phyloP scores from a whole-genome alignment of 202 grass and related monocot species.

The Cymbopogon flexuosus region DNA sequence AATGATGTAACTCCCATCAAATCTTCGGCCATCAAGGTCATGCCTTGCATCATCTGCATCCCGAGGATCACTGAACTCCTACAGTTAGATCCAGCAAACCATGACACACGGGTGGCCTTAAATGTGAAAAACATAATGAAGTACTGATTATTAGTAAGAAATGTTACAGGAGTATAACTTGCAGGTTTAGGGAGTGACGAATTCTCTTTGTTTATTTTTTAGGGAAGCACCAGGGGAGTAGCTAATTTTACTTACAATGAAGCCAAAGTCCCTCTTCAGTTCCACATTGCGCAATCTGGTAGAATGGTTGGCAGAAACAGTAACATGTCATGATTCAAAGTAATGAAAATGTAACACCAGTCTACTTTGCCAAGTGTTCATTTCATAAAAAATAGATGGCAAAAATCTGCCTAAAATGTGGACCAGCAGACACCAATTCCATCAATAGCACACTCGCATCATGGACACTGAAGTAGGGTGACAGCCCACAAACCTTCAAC shows the following conservation, averaged over 20 bases:
- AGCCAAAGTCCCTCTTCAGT: constrained; percentile 81
- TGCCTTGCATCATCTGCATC: constrained; percentile 91
- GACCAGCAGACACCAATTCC: constrained; percentile 51
- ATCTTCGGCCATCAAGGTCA: constrained; percentile 62
- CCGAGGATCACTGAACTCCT: constrained; percentile 75
- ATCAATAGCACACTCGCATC: constrained; percentile 45
- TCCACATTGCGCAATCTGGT: constrained; percentile 76
- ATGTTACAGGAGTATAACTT: not conserved
- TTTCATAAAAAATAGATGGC: constrained; percentile 46
- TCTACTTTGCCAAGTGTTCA: constrained; percentile 27
- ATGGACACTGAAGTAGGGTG: constrained; percentile 39
- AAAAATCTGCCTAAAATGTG: constrained; percentile 45
- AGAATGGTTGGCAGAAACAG: constrained; percentile 59
- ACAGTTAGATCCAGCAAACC: constrained; percentile 19
- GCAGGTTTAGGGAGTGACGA: not conserved
- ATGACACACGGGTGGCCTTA: constrained; percentile 18
- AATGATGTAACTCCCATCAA: constrained; percentile 67
- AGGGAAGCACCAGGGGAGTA: not conserved
- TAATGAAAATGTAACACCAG: constrained; percentile 46
- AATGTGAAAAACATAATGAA: constrained; percentile 27
- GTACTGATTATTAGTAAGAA: not conserved
- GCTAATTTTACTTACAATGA: constrained; percentile 61
- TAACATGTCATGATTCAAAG: constrained; percentile 50
- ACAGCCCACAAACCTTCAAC: constrained; percentile 76
- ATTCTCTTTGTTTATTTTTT: not conserved